Percentiles rank a stretch among this genome's conserved stretches.
Conservation (phyloP, 108 stramenopile genomes). For the Poteriospumella lacustris region DNA sequence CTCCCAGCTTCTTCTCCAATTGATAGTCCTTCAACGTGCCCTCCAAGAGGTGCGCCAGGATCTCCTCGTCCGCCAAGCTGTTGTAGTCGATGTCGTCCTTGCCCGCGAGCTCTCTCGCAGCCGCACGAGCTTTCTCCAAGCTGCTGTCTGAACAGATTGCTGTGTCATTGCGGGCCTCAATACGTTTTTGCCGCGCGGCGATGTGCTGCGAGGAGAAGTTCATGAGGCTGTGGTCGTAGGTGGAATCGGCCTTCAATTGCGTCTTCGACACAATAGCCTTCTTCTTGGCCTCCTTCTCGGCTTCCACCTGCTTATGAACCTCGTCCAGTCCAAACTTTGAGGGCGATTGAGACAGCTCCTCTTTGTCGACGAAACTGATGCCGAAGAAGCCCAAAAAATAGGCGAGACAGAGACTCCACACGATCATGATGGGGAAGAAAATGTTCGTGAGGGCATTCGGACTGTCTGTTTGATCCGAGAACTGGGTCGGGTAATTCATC, state of each 20-base stretch:
- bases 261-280: background rate
- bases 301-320: conserved; percentile 34
- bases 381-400: conserved; percentile 97
- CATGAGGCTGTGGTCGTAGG: background rate
- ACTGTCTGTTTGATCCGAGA: background rate
- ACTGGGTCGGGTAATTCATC: background rate
- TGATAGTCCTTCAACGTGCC: conserved; percentile 86
- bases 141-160: conserved; percentile 1
- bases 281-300: background rate
- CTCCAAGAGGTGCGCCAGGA: conserved; percentile 65
- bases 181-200: background rate
- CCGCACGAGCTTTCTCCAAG: conserved; percentile 40
- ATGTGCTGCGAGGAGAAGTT: background rate
- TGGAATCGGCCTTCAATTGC: background rate
- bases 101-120: conserved; percentile 48
- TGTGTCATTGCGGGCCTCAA: background rate
- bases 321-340: conserved; percentile 40
- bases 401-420: conserved; percentile 69
- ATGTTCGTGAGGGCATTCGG: conserved; percentile 25
- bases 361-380: conserved; percentile 70
- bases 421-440: conserved; percentile 61
- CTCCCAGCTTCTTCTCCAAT: conserved; percentile 78
- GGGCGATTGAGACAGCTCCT: conserved; percentile 40
- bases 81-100: background rate
- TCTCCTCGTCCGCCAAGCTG: conserved; percentile 57